Base-by-base conservation (phyloP, 192 early-diverging fungal species). In the Coemansia aciculifera region DNA sequence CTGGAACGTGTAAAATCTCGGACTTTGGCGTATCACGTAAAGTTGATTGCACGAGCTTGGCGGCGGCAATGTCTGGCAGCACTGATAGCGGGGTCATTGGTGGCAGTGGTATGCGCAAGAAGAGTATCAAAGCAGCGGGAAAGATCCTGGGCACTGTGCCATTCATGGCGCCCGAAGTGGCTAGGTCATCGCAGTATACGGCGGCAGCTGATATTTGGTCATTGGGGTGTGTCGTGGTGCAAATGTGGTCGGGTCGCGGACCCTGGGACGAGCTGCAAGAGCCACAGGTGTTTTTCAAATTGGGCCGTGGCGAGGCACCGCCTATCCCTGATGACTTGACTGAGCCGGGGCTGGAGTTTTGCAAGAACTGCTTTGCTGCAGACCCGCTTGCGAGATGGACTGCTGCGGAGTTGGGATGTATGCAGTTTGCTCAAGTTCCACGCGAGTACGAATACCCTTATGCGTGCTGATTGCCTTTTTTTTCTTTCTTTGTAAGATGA, bases 141-240 rank as follows among this genome's bases (percentile, higher is more conserved):
- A 60, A 38, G 1, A 69, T 93, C 15, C 85, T 90, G 64, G 93
- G 93, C 11, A 89, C 94, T 0, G 86, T 96, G 10, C 93, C 90
- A 32, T 98, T 93, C 87, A 98, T 99, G 96, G 95, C 97, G 31
- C 97, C 97, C 12, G 97, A 99, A 73, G 93, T 96, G 3, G 92
- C 91, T 0, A 87, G 88, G 2, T 85, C 83, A 19, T 86, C 89
- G 24, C 90, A 87, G 17, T 98, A 99, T 71, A 88, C 88, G 51
- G 94, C 91, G 36, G 98, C 95, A 66, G 90, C 95, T 4, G 97
- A 99, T 71, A 93, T 99, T 44, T 99, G 97, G 87, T 85, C 86
- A 64, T 82, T 92, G 49, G 90, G 96, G 31, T 98, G 96, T 68
- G 78, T 94, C 8, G 92, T 94, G 5, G 77, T 99, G 59, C 96